Conservation (phyloP, 1,284 basidiomycete species). For the Trichosporon faecale region DNA sequence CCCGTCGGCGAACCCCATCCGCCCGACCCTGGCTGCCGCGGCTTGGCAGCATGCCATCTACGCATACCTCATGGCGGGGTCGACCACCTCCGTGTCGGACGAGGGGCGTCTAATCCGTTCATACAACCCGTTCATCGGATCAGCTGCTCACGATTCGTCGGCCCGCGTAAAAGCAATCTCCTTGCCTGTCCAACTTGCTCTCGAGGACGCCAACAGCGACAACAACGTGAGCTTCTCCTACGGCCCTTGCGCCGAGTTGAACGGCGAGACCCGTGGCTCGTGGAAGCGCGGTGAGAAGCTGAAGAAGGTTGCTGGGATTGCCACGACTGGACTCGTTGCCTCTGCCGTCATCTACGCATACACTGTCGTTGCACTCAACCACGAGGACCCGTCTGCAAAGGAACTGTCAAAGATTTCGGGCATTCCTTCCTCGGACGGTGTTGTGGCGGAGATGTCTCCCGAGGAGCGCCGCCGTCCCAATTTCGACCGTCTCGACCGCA, state of each 20-base stretch:
- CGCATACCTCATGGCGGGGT: conserved; percentile 41
- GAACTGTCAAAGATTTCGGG: conserved; percentile 34
- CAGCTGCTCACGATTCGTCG: conserved; percentile 24
- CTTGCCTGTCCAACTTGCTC: conserved; percentile 32
- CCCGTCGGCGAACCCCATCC: conserved; percentile 33
- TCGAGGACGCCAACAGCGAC: conserved; percentile 23
- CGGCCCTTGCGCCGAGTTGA: conserved; percentile 18
- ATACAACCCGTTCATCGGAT: conserved; percentile 35
- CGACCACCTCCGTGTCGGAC: conserved; percentile 25
- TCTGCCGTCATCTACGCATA: conserved; percentile 45
- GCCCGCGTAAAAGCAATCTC: conserved; percentile 31
- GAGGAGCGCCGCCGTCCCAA: conserved; percentile 30
- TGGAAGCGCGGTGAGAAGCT: conserved; percentile 43
- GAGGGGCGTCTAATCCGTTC: conserved; percentile 31
- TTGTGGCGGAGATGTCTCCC: conserved; percentile 23
- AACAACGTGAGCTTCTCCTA: conserved; percentile 16
- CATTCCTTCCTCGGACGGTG: conserved; percentile 40
- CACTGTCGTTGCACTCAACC: conserved; percentile 37
- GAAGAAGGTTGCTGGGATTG: conserved; percentile 36
- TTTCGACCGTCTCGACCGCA: conserved; percentile 32
- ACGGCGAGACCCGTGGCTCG: conserved; percentile 23
- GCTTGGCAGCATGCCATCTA: conserved; percentile 52
- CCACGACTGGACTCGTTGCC: conserved; percentile 30
- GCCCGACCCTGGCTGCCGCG: conserved; percentile 37
- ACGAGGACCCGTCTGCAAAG: conserved; percentile 40